Evolutionary conservation across 2,329 filamentous ascomycete genomes (phyloP), one percentile per base, ranked within the genome.

Genomic region (Thermochaetoides dissita): DNA sequence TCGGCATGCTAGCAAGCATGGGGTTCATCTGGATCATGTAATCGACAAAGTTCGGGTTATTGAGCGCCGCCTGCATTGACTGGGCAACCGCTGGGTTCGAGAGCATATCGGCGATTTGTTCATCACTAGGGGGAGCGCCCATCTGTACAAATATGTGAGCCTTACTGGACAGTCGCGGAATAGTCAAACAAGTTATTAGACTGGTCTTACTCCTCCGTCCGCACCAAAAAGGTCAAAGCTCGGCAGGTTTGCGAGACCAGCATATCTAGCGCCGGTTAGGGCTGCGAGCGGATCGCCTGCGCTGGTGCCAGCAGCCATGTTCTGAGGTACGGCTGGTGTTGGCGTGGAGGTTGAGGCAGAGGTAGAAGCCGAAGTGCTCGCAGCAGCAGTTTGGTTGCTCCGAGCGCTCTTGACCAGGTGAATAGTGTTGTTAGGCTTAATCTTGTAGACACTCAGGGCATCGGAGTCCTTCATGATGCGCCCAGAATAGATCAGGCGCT

Each of bases 401-500:
- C 84, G 84, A 36, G 91, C 89, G 59, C 87, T 93, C 70, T 94
- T 95, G 55, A 98, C 91, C 55, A 98, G 75, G 62, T 98, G 91
- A 53, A 98, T 79, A 11, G 89, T 96, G 63, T 96, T 91, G 49
- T 88, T 87, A 50, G 85, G 73, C 71, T 95, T 95, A 63, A 98
- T 88, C 70, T 95, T 96, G 68, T 93, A 93, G 43, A 77, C 76
- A 49, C 72, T 77, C 36, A 98, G 67, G 0, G 83, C 80, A 55
- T 98, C 89, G 45, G 82, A 78, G 60, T 98, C 91, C 69, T 96
- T 98, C 67, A 98, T 78, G 47, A 98, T 89, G 47, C 89, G 81
- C 41, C 91, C 91, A 6, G 89, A 95, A 69, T 96, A 98, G 65
- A 98, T 98, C 49, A 98, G 72, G 47, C 91, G 84, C 66, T 96